Evolutionary conservation across 1,284 basidiomycete genomes (phyloP).

Genomic region (Microbotryum saponariae): DNA sequence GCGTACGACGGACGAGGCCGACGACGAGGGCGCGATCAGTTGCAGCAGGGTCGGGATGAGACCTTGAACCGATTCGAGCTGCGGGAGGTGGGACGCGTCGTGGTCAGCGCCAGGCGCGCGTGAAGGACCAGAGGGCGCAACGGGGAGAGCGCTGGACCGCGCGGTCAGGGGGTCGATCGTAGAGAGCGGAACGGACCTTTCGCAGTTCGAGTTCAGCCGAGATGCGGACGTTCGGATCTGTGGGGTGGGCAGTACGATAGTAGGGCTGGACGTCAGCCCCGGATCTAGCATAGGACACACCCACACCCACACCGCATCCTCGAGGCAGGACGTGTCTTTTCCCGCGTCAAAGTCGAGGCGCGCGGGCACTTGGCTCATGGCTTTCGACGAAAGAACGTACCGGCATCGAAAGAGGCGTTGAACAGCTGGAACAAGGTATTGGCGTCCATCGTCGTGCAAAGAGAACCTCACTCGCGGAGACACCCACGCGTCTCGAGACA

Average conservation of each 20-base stretch:
- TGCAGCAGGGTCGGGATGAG: slow-evolving; percentile 68
- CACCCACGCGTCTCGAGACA: too few relatives aligned
- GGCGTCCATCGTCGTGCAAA: slow-evolving; percentile 55
- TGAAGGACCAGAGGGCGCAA: too few relatives aligned
- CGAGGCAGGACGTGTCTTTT: too few relatives aligned
- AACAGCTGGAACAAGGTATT: slow-evolving; percentile 67
- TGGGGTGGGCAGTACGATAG: too few relatives aligned
- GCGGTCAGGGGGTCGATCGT: too few relatives aligned
- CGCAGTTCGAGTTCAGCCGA: slow-evolving; percentile 72
- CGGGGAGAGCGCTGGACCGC: too few relatives aligned
- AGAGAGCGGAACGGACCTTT: slow-evolving; percentile 49
- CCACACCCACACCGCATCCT: too few relatives aligned
- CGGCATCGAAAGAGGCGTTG: slow-evolving; percentile 40
- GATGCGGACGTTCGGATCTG: slow-evolving; percentile 77
- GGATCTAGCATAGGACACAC: too few relatives aligned
- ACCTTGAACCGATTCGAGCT: slow-evolving; percentile 70
- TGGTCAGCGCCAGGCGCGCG: not conserved
- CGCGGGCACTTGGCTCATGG: not conserved
- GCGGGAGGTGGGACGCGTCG: slow-evolving; percentile 2
- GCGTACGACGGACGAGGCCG: slow-evolving; percentile 21
- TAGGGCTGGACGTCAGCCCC: too few relatives aligned
- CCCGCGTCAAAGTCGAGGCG: too few relatives aligned
- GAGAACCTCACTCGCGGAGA: too few relatives aligned
- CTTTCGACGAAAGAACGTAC: not conserved
- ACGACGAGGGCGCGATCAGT: slow-evolving; percentile 55